A percentile compares a stretch with the other conserved stretches of the same genome.
These are phyloP conservation scores for Knufia fluminis DNA, from an alignment of 2,329 filamentous ascomycete species.

Conservation along the genomic window DNA sequence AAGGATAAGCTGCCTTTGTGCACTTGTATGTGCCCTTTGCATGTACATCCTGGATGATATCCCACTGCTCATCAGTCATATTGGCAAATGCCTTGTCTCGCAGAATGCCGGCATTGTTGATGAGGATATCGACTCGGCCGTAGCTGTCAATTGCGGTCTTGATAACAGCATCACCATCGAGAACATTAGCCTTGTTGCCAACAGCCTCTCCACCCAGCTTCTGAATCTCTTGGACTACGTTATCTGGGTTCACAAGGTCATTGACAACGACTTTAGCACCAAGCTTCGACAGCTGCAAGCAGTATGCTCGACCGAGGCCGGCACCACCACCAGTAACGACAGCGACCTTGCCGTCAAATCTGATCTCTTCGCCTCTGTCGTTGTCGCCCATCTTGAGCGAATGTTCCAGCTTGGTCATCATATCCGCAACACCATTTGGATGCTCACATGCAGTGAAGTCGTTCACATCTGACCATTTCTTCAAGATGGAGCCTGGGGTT, in stretches of 20 bases:
- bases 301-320: constrained; percentile 86
- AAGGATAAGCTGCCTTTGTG: constrained; percentile 94
- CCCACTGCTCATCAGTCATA: constrained; percentile 93
- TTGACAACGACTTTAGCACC: constrained; percentile 88
- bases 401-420: constrained; percentile 74
- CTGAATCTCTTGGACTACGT: constrained; percentile 85
- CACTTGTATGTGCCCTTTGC: constrained; percentile 91
- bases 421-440: constrained; percentile 77
- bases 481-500: constrained; percentile 77
- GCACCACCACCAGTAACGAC: constrained; percentile 81
- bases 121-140: constrained; percentile 84
- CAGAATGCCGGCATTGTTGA: constrained; percentile 98
- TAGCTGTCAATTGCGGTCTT: constrained; percentile 90
- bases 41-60: constrained; percentile 85
- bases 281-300: constrained; percentile 73
- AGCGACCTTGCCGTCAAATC: constrained; percentile 77
- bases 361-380: constrained; percentile 61
- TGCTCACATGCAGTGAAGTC: constrained; percentile 81
- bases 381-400: constrained; percentile 69
- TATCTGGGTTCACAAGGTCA: constrained; percentile 85
- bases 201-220: constrained; percentile 81
- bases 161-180: constrained; percentile 83
- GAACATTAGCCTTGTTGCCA: constrained; percentile 85
- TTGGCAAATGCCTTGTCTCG: constrained; percentile 96
- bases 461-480: constrained; percentile 79